phyloP scores from a whole-genome alignment of 2,329 filamentous ascomycete genomes.

The Pyrenophora tritici-repentis region DNA sequence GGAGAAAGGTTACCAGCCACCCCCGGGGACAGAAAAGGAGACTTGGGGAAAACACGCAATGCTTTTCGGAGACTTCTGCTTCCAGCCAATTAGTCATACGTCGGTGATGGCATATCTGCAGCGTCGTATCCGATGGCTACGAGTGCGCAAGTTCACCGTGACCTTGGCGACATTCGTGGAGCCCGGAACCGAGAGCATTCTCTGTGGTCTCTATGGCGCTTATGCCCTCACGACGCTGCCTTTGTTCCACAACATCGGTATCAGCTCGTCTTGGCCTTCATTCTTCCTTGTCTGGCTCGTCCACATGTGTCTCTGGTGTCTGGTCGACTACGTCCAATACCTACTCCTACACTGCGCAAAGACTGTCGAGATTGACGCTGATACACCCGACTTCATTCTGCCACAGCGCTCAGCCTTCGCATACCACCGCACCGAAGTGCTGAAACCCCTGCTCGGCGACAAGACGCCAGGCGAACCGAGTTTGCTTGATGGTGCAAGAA shows the following conservation, averaged over 20 bases:
- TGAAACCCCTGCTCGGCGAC: conserved; percentile 29
- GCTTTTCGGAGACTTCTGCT: conserved; percentile 80
- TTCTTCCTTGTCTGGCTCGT: conserved; percentile 69
- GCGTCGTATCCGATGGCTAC: conserved; percentile 84
- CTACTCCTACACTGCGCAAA: conserved; percentile 72
- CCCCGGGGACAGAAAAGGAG: conserved; percentile 38
- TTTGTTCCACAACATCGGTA: conserved; percentile 60
- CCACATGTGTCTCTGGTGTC: conserved; percentile 72
- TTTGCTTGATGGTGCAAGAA: conserved; percentile 47
- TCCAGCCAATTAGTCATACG: conserved; percentile 88
- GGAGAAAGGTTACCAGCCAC: conserved; percentile 27
- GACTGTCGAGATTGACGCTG: conserved; percentile 70
- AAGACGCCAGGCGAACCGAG: conserved; percentile 14
- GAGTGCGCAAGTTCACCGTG: conserved; percentile 94
- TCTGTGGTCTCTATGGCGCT: conserved; percentile 81
- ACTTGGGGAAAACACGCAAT: conserved; percentile 78
- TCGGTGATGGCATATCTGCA: conserved; percentile 76
- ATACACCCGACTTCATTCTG: conserved; percentile 75
- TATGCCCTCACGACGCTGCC: conserved; percentile 78
- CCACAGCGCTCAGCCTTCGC: conserved; percentile 49
- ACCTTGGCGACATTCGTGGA: conserved; percentile 87
- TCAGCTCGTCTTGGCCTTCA: conserved; percentile 69
- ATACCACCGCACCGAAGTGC: conserved; percentile 27
- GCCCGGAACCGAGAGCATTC: conserved; percentile 84
- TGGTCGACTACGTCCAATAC: conserved; percentile 75